phyloP scores from a whole-genome alignment of 371 early-diverging fungal species.

The Apophysomyces trapeziformis region DNA sequence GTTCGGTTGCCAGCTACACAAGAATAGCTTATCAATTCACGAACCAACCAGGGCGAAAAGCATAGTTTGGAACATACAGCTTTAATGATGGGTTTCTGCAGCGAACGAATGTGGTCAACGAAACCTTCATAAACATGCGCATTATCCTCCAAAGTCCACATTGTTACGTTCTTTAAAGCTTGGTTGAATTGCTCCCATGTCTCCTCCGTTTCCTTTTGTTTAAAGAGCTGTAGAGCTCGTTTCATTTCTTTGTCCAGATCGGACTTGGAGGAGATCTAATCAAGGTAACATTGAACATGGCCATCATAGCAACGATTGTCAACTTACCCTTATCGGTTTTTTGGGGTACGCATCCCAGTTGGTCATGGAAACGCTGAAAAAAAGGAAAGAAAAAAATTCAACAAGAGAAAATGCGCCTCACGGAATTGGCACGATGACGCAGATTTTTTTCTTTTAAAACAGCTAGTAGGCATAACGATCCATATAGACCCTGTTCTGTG shows the following conservation, averaged over 20 bases:
- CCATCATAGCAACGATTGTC: neutral
- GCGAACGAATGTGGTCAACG: slow-evolving; percentile 33
- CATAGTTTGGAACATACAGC: slow-evolving; percentile 24
- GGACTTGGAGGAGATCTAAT: slow-evolving; percentile 33
- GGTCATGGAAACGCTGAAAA: neutral
- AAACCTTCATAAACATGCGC: slow-evolving; percentile 32
- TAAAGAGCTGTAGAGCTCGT: slow-evolving; percentile 26
- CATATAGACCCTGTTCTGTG: no score
- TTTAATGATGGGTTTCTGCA: slow-evolving; percentile 36
- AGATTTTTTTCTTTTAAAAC: no score
- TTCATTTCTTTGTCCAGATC: slow-evolving; percentile 47
- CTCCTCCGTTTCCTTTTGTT: slow-evolving; percentile 43
- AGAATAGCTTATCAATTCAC: neutral
- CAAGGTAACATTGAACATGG: neutral
- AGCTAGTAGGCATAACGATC: no score
- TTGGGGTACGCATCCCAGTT: slow-evolving; percentile 17
- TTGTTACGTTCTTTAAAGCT: slow-evolving; percentile 36
- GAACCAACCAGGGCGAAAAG: neutral
- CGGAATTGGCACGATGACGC: no score
- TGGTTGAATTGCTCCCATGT: slow-evolving; percentile 41
- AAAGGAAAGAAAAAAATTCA: neutral
- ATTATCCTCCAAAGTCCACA: slow-evolving; percentile 28
- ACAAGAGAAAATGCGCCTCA: neutral
- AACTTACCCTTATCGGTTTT: slow-evolving; percentile 16
- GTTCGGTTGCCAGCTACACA: slow-evolving; percentile 55